A percentile compares a stretch with the other conserved stretches of the same genome.
Conservation (phyloP, 768 basidiomycete species). For the Lactifluus pinguis region DNA sequence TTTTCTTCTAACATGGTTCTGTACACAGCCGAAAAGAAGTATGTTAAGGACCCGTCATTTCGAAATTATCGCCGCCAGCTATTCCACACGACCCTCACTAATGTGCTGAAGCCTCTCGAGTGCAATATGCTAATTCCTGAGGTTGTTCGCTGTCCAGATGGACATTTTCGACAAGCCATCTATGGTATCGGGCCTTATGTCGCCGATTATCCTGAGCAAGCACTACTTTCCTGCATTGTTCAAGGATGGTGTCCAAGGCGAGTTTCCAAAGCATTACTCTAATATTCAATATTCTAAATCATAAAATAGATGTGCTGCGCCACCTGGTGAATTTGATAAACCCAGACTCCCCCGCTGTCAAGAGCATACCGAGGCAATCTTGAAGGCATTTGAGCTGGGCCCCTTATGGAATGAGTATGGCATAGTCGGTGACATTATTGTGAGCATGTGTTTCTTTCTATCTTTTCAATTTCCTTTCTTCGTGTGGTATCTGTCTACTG, state of each 20-base stretch:
- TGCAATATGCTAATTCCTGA: constrained; percentile 17
- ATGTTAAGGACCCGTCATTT: constrained; percentile 10
- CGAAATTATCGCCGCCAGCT: constrained; percentile 18
- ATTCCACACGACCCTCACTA: constrained; percentile 2
- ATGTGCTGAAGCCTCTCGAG: background rate
- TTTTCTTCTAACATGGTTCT: too few species aligned
- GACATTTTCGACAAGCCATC: constrained; percentile 26
- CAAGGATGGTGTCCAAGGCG: constrained; percentile 26
- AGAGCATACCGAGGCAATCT: background rate
- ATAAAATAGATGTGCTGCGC: background rate
- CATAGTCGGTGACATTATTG: background rate
- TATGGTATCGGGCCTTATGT: constrained; percentile 30
- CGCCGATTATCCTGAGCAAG: constrained; percentile 27
- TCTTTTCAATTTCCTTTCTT: too few species aligned
- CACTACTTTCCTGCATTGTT: constrained; percentile 23
- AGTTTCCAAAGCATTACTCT: background rate
- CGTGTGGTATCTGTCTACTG: too few species aligned
- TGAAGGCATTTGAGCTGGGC: background rate
- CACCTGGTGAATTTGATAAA: background rate
- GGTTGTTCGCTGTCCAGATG: constrained; percentile 20
- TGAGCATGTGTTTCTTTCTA: background rate
- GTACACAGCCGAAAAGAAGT: background rate
- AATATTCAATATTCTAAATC: background rate
- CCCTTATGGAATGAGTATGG: background rate
- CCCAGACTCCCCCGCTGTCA: background rate